Conservation (phyloP, 1,139 yeast species). For the Sugiyamaella castrensis region DNA sequence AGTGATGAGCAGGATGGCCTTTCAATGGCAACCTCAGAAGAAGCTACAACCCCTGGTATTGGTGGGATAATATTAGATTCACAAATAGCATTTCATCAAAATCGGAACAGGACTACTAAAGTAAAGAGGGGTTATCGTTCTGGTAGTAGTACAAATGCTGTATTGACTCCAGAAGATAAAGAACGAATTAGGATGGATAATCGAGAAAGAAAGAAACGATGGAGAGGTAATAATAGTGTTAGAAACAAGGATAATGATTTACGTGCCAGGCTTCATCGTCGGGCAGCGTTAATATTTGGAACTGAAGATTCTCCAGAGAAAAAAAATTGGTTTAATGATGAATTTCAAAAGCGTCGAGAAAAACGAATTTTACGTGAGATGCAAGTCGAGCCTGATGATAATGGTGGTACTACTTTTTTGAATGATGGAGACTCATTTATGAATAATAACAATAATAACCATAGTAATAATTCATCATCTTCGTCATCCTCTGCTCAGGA, state of each 20-base stretch:
- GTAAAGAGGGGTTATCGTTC: neutral
- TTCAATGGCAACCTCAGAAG: neutral
- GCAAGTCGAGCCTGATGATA: constrained; percentile 9
- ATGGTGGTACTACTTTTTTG: neutral
- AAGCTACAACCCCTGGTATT: neutral
- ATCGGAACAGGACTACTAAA: constrained; percentile 4
- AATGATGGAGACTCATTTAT: constrained; percentile 1
- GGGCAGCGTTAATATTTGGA: constrained; percentile 71
- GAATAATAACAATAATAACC: neutral
- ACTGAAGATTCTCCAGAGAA: constrained; percentile 54
- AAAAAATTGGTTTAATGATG: constrained; percentile 71
- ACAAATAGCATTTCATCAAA: neutral
- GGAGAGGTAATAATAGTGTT: constrained; percentile 83
- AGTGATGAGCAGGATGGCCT: constrained; percentile 1
- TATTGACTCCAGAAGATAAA: constrained; percentile 40
- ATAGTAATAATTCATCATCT: neutral
- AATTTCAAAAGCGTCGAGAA: constrained; percentile 62
- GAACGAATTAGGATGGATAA: constrained; percentile 69
- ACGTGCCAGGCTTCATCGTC: constrained; percentile 67
- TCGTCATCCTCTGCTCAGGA: constrained; percentile 2
- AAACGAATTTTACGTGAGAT: constrained; percentile 47
- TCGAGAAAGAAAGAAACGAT: constrained; percentile 80
- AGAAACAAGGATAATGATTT: constrained; percentile 86
- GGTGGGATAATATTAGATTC: neutral
- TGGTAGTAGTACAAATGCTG: constrained; percentile 11